A percentile compares a stretch with the other conserved stretches of the same genome.
These are phyloP conservation scores for Candolleomyces efflorescens DNA, from an alignment of 768 basidiomycete species.

Conservation along the genomic window DNA sequence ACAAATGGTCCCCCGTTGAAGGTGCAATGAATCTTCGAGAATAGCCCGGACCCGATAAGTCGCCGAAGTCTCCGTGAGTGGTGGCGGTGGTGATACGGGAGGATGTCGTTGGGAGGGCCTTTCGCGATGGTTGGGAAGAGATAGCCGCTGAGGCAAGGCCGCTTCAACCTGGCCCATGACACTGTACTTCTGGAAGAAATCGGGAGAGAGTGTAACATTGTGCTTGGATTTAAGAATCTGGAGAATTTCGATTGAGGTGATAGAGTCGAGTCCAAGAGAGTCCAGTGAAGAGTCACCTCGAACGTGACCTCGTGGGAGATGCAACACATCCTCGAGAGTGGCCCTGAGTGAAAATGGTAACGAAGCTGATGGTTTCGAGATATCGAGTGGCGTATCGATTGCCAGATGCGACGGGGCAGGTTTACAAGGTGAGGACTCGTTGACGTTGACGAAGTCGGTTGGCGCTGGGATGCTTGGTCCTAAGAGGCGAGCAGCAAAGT, in stretches of 20 bases:
- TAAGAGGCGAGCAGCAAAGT: not conserved
- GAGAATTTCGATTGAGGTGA: constrained; percentile 59
- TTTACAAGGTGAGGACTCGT: constrained; percentile 3
- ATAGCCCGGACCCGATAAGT: constrained; percentile 35
- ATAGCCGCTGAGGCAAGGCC: not conserved
- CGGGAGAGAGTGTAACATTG: not conserved
- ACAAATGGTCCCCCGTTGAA: constrained; percentile 31
- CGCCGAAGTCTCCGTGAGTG: too few relatives aligned
- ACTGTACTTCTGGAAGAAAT: not conserved
- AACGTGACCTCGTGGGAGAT: constrained; percentile 33
- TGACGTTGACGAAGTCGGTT: constrained; percentile 14
- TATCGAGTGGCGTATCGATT: constrained; percentile 8
- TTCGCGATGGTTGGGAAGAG: not conserved
- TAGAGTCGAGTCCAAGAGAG: constrained; percentile 57
- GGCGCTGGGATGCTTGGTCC: not conserved
- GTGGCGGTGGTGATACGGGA: too few relatives aligned
- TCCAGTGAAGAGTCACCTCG: constrained; percentile 43
- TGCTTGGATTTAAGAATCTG: constrained; percentile 29
- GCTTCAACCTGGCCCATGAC: not conserved
- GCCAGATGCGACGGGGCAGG: not conserved
- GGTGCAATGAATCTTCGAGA: constrained; percentile 44
- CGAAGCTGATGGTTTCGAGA: too few relatives aligned
- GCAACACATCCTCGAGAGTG: constrained; percentile 45
- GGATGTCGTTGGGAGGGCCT: too few relatives aligned
- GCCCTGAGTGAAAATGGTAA: constrained; percentile 30